Percentiles rank a stretch among this genome's conserved stretches.
phyloP scores from a whole-genome alignment of 805 yeast genomes.

The Barnettozyma pratensis region DNA sequence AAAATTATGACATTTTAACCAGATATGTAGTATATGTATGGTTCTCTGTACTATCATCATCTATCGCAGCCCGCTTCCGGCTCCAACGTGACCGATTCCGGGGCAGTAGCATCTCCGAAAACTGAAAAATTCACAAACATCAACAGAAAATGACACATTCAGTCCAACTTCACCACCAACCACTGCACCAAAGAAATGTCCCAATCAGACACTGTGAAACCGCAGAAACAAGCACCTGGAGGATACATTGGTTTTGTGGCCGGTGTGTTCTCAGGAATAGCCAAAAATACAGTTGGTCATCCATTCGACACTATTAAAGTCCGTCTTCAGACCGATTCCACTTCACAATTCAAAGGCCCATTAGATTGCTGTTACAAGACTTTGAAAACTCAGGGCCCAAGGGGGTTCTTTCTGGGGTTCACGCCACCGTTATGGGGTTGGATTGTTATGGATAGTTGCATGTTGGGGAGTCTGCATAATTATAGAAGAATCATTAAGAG shows the following conservation, averaged over 20 bases:
- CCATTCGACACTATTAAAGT: conserved; percentile 92
- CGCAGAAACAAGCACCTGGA: conserved; percentile 13
- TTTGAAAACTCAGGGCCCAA: conserved; percentile 63
- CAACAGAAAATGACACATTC: too few relatives aligned
- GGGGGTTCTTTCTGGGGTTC: conserved; percentile 83
- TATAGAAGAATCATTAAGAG: conserved; percentile 67
- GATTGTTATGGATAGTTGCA: conserved; percentile 89
- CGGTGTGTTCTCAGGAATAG: conserved; percentile 82
- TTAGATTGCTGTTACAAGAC: conserved; percentile 76
- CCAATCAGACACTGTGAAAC: too few relatives aligned
- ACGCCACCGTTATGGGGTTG: conserved; percentile 93
- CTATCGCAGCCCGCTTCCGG: too few relatives aligned
- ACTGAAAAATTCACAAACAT: too few relatives aligned
- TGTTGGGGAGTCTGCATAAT: conserved; percentile 81
- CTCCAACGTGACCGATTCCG: too few relatives aligned
- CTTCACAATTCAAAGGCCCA: conserved; percentile 66
- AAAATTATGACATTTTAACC: too few relatives aligned
- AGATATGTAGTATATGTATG: too few relatives aligned
- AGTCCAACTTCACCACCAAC: too few relatives aligned
- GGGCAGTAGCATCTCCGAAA: too few relatives aligned
- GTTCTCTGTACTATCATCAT: too few relatives aligned
- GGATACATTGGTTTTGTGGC: conserved; percentile 71
- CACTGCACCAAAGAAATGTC: too few relatives aligned
- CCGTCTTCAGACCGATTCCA: conserved; percentile 71
- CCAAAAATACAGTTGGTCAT: conserved; percentile 87